phyloP scores from a whole-genome alignment of 805 yeast species.

The Soucietia sequanensis region DNA sequence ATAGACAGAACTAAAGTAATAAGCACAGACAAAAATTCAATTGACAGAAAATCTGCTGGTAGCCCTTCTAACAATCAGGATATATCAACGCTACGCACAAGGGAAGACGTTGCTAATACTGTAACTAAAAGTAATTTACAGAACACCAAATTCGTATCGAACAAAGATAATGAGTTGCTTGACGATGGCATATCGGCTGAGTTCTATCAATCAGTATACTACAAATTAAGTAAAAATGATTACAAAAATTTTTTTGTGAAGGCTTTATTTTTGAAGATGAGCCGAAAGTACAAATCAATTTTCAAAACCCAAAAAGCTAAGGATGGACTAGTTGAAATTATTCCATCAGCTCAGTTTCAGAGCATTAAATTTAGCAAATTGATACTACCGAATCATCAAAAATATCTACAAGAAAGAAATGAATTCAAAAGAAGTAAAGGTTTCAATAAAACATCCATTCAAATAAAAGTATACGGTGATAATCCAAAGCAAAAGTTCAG shows the following conservation, averaged over 20 bases:
- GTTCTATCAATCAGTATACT: constrained; percentile 53
- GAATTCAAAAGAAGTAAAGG: constrained; percentile 23
- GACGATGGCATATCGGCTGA: constrained; percentile 42
- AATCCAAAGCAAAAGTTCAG: constrained; percentile 55
- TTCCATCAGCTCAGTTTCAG: constrained; percentile 26
- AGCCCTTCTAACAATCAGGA: background rate
- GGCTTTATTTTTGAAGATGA: constrained; percentile 19
- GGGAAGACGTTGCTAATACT: background rate
- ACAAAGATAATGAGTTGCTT: constrained; percentile 44
- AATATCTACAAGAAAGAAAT: constrained; percentile 32
- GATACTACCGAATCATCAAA: constrained; percentile 32
- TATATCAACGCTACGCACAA: too few species aligned
- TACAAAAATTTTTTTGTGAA: constrained; percentile 38
- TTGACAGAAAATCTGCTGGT: constrained; percentile 4
- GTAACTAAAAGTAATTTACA: background rate
- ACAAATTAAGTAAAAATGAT: constrained; percentile 45
- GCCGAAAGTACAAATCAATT: constrained; percentile 9
- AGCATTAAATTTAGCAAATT: constrained; percentile 28
- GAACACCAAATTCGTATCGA: constrained; percentile 20
- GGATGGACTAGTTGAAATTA: constrained; percentile 13
- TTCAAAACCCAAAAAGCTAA: constrained; percentile 7
- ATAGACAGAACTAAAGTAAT: constrained; percentile 4
- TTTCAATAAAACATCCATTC: constrained; percentile 29
- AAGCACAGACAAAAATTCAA: constrained; percentile 15
- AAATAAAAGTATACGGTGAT: constrained; percentile 61